Evolutionary conservation across 208 protist species (phyloP).

Genomic region (Naegleria lovaniensis): DNA sequence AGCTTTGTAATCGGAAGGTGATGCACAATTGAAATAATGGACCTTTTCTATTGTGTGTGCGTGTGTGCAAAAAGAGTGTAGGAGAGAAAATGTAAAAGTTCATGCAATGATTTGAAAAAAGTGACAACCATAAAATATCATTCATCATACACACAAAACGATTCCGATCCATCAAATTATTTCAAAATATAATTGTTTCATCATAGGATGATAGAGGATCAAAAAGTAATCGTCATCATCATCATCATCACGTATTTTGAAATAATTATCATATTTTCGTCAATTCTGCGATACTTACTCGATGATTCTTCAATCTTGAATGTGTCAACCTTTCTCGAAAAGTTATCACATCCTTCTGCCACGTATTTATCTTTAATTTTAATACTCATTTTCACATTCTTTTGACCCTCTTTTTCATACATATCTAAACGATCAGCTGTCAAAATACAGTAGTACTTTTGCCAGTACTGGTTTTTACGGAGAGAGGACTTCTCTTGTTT

Average conservation of each 20-base stretch:
- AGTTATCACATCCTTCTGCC: background rate
- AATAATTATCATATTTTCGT: too few species aligned
- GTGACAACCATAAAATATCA: too few species aligned
- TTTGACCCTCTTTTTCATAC: background rate
- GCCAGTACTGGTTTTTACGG: background rate
- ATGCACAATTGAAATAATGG: background rate
- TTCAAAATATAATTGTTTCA: too few species aligned
- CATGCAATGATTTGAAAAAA: background rate
- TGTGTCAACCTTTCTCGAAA: background rate
- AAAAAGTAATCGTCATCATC: too few species aligned
- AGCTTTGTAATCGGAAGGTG: background rate
- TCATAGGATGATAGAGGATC: too few species aligned
- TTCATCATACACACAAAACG: too few species aligned
- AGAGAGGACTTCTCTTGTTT: background rate
- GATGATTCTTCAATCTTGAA: constrained; percentile 4
- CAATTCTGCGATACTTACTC: background rate
- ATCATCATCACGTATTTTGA: too few species aligned
- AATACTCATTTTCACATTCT: background rate
- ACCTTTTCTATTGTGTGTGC: background rate
- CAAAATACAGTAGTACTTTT: background rate
- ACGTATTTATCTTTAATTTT: constrained; percentile 14
- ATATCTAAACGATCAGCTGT: background rate
- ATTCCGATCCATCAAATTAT: too few species aligned
- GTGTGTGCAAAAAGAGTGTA: too few species aligned
- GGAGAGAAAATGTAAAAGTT: background rate